These are phyloP conservation scores for Neofusicoccum ribis DNA, from an alignment of 2,329 filamentous ascomycete genomes.

Conservation along the genomic window DNA sequence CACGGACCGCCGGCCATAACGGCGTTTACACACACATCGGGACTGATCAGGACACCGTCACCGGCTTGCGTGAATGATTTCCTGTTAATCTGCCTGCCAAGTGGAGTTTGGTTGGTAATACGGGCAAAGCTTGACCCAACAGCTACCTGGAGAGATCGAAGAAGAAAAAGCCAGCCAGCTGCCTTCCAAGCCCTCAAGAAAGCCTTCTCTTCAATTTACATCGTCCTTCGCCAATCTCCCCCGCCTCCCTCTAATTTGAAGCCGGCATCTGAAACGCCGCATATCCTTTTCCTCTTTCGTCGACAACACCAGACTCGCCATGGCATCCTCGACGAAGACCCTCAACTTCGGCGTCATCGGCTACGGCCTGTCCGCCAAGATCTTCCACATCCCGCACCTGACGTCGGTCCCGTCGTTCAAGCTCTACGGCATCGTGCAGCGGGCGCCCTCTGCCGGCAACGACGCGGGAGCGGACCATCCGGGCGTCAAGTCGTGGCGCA, in stretches of 20 bases:
- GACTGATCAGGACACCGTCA: background rate
- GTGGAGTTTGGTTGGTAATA: background rate
- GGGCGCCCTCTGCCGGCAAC: conserved; percentile 62
- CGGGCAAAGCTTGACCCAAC: background rate
- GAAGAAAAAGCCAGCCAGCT: background rate
- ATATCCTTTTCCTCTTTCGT: background rate
- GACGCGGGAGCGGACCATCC: conserved; percentile 71
- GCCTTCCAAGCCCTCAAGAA: background rate
- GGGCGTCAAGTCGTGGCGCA: conserved; percentile 62
- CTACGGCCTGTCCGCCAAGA: conserved; percentile 68
- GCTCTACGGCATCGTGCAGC: conserved; percentile 75
- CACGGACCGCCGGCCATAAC: background rate
- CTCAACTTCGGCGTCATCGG: conserved; percentile 59
- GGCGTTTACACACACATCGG: background rate
- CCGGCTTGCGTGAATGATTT: background rate
- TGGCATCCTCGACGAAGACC: background rate
- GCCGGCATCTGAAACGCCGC: background rate
- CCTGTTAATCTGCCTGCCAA: background rate
- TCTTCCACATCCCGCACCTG: conserved; percentile 84
- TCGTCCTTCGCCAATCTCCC: background rate
- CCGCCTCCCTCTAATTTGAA: background rate
- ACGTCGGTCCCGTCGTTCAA: conserved; percentile 56
- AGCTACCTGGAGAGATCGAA: background rate
- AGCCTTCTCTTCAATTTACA: background rate
- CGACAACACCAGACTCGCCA: background rate